Base-by-base conservation (phyloP, 306 rosid species). In the Prunus dulcis region DNA sequence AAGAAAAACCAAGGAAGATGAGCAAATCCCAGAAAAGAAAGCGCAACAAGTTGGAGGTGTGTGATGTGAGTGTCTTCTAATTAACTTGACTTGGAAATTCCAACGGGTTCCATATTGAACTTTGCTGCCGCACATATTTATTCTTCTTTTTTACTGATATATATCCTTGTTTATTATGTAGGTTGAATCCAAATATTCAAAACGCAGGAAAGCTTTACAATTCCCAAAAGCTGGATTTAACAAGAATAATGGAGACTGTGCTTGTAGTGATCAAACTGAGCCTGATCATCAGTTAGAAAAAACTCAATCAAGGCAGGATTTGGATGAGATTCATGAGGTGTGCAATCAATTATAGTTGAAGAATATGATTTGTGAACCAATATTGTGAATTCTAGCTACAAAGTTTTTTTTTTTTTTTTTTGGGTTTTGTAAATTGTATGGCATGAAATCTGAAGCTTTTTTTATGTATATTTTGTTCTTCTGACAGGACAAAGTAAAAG, bases 131-230 rank as follows among this genome's bases (percentile, higher is more conserved):
- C 43, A 38, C 43, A 6, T 38, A 38, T 60, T 25, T 23, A 22
- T 5, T 8, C 13, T 28, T 25, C 27, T 60, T 18, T 30, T 63
- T 87, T 38, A 38, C 43, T 38, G 9, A 38, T 38, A 38, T 7
- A 38, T 38, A 38, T 38, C 2, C 43, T 38, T 38, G 9, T 38
- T 38, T 38, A 38, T 38, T 38, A 38, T 38, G 81, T 72, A 91
- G 98, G 79, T 79, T 66, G 96, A 93, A 79, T 88, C 98, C 15
- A 58, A 64, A 79, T 82, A 74, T 83, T 90, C 81, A 83, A 93
- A 84, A 71, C 91, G 86, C 49, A 89, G 82, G 80, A 90, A 87
- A 81, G 83, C 78, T 63, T 82, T 86, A 18, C 89, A 86, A 38
- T 64, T 87, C 71, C 72, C 87, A 19, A 86, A 85, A 84, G 92